These are phyloP conservation scores for Microbotryum saponariae DNA, from an alignment of 1,284 basidiomycete genomes.

Conservation along the genomic window DNA sequence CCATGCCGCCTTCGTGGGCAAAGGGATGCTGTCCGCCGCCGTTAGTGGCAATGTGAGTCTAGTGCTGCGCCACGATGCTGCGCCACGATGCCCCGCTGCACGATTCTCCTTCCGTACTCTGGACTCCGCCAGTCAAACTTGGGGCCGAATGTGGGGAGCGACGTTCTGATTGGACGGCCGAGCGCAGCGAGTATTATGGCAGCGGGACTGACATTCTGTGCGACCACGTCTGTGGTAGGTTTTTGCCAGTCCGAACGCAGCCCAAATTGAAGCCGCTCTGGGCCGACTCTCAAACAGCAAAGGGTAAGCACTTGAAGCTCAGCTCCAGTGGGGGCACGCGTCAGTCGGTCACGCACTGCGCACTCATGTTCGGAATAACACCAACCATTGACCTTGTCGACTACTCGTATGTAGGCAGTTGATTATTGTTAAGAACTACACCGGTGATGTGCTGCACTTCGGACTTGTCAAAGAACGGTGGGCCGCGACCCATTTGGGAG, in stretches of 20 bases:
- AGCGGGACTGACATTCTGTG: too few relatives aligned
- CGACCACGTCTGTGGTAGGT: constrained; percentile 24
- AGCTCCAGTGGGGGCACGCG: not conserved
- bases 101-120: too few relatives aligned
- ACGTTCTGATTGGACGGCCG: not conserved
- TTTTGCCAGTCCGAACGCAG: constrained; percentile 48
- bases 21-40: constrained; percentile 72
- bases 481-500: constrained; percentile 56
- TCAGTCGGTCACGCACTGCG: constrained; percentile 40
- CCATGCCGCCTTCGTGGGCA: constrained; percentile 48
- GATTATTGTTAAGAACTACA: constrained; percentile 33
- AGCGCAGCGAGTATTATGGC: too few relatives aligned
- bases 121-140: too few relatives aligned
- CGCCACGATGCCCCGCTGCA: too few relatives aligned
- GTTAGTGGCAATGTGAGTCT: constrained; percentile 78
- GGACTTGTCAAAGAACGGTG: constrained; percentile 84
- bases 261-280: constrained; percentile 41
- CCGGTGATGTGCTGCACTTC: constrained; percentile 77
- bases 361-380: constrained; percentile 68
- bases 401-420: constrained; percentile 3
- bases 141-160: too few relatives aligned
- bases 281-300: constrained; percentile 10
- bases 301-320: constrained; percentile 7
- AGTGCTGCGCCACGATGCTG: too few relatives aligned
- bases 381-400: not conserved